These are phyloP conservation scores for Termitomyces sp. DNA, from an alignment of 1,284 basidiomycete genomes.

Conservation along the genomic window DNA sequence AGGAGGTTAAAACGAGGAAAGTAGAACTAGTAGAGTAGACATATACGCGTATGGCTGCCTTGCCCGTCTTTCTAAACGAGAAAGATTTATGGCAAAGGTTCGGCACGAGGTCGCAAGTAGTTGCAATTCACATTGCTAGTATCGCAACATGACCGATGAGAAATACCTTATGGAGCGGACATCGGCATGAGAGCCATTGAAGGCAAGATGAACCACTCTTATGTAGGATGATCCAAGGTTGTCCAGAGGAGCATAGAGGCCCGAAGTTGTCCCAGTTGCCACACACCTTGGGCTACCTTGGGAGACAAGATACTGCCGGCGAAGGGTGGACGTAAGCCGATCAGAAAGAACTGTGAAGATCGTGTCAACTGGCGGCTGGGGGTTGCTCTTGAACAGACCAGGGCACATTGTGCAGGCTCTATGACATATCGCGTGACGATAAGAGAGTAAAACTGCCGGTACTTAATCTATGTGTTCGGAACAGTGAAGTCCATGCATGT, in stretches of 20 bases:
- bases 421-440: not conserved
- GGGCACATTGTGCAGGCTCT: too few species aligned
- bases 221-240: too few species aligned
- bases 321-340: not conserved
- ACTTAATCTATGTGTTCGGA: too few species aligned
- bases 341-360: not conserved
- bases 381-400: too few species aligned
- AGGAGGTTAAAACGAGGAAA: too few species aligned
- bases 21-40: not conserved
- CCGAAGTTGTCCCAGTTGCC: not conserved
- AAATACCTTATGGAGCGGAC: not conserved
- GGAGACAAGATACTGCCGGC: too few species aligned
- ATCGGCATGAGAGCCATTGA: not conserved
- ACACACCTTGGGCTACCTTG: too few species aligned
- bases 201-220: not conserved
- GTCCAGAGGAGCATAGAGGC: not conserved
- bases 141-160: not conserved
- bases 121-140: not conserved
- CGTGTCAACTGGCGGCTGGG: not conserved
- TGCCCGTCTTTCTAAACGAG: not conserved
- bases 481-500: too few species aligned
- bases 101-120: not conserved
- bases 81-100: not conserved
- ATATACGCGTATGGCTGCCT: not conserved
- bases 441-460: not conserved